Evolutionary conservation across 2,329 filamentous ascomycete genomes (phyloP).

Genomic region (Trichoderma gracile): DNA sequence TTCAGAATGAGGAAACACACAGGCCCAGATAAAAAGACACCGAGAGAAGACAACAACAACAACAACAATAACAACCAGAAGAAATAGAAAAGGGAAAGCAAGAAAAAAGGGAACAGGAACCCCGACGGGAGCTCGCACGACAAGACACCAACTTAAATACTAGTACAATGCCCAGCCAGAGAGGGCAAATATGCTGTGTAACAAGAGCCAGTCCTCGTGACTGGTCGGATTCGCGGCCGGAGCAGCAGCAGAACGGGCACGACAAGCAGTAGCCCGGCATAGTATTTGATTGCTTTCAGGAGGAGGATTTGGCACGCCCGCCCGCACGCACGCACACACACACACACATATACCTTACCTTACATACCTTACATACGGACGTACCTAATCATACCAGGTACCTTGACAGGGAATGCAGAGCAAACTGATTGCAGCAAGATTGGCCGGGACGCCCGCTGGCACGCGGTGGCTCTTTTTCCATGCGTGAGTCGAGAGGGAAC

Average conservation of each 20-base stretch:
- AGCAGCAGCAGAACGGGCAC: not conserved
- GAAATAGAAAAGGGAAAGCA: not conserved
- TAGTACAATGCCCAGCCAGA: conserved; percentile 2
- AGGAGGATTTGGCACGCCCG: too few species aligned
- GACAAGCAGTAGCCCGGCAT: not conserved
- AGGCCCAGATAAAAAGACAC: not conserved
- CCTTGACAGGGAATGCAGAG: too few species aligned
- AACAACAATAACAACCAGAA: not conserved
- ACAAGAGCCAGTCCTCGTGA: conserved; percentile 14
- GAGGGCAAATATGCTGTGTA: conserved; percentile 16
- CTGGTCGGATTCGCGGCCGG: conserved; percentile 5
- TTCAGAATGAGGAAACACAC: not conserved
- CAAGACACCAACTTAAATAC: conserved; percentile 13
- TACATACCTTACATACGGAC: too few species aligned
- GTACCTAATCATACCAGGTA: too few species aligned
- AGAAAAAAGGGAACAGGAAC: not conserved
- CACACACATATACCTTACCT: too few species aligned
- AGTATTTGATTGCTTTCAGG: too few species aligned
- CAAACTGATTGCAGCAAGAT: too few species aligned
- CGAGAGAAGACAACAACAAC: too few species aligned
- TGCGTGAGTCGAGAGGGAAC: too few species aligned
- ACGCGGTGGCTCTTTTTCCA: too few species aligned
- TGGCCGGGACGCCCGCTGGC: too few species aligned
- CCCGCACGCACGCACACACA: too few species aligned
- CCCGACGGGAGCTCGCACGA: conserved; percentile 5